Conservation (phyloP, 768 basidiomycete species). For the Agaricus subrufescens region DNA sequence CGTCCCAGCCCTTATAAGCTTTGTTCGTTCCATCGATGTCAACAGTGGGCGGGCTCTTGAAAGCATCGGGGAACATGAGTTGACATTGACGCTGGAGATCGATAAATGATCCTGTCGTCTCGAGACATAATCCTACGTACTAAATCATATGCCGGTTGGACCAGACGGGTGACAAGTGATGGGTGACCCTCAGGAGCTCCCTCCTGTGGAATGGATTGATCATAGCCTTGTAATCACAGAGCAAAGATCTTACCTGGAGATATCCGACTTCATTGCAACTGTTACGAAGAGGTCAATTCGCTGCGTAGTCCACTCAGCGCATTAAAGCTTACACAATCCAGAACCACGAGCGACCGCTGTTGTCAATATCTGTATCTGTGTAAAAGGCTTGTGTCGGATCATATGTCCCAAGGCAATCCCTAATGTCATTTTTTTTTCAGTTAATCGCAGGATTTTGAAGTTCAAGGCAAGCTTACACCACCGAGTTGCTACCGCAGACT, state of each 20-base stretch:
- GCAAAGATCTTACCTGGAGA: slow-evolving; percentile 31
- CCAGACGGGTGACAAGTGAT: slow-evolving; percentile 49
- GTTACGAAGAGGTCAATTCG: not conserved
- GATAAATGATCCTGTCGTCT: not conserved
- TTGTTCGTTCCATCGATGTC: slow-evolving; percentile 38
- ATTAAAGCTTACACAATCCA: slow-evolving; percentile 57
- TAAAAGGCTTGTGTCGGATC: slow-evolving; percentile 36
- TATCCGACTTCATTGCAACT: slow-evolving; percentile 73
- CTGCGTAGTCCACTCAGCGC: no score
- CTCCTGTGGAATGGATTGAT: slow-evolving; percentile 25
- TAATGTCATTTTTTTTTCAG: slow-evolving; percentile 13
- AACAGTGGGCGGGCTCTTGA: slow-evolving; percentile 41
- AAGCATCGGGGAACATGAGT: slow-evolving; percentile 59
- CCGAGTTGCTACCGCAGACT: slow-evolving; percentile 49
- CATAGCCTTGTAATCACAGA: not conserved
- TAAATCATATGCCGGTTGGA: slow-evolving; percentile 52
- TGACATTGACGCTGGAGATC: slow-evolving; percentile 59
- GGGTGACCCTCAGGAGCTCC: slow-evolving; percentile 33
- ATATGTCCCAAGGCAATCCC: slow-evolving; percentile 39
- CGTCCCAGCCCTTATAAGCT: slow-evolving; percentile 60
- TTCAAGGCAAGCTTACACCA: slow-evolving; percentile 32
- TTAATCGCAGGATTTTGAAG: not conserved
- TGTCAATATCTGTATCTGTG: slow-evolving; percentile 53
- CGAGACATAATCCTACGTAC: slow-evolving; percentile 23
- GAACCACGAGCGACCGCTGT: slow-evolving; percentile 57